Evolutionary conservation across 805 yeast genomes (phyloP), one percentile per base, ranked within the genome.

Genomic region (Saturnispora silvae): DNA sequence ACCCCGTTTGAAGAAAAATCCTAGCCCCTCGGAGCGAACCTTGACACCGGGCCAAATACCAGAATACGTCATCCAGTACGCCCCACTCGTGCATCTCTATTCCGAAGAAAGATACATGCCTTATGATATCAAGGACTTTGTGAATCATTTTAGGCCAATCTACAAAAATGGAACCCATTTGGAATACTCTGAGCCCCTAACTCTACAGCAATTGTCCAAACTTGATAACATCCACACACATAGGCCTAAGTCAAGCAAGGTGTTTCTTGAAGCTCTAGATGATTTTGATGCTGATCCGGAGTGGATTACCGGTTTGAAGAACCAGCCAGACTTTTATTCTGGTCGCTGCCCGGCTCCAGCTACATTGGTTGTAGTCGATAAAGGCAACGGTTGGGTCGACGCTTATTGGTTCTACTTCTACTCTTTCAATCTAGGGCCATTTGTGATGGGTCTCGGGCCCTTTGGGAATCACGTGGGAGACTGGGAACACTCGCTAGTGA

Each of bases 391-490:
- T 3, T 78, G 92, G 84, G 81, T 87, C 0, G 98, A 89, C 55
- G 84, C 96, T 0, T 89, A 73, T 54, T 89, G 97, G 96, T 92
- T 89, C 56, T 87, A 84, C 53, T 89, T 89, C 53, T 89, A 92
- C 54, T 80, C 95, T 2, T 89, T 89, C 64, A 89, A 89, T 54
- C 64, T 83, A 45, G 98, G 98, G 0, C 96, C 98, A 0, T 89
- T 78, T 60, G 96, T 89, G 8, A 86, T 89, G 96, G 97, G 97
- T 3, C 71, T 73, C 26, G 98, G 98, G 0, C 98, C 98, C 0
- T 92, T 81, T 64, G 98, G 98, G 0, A 82, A 89, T 54, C 98
- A 89, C 53, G 76, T 92, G 24, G 98, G 97, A 5, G 98, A 89
- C 61, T 89, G 98, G 98, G 98, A 89, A 50, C 98, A 89, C 56